Evolutionary conservation across 805 yeast genomes (phyloP), one percentile per base, ranked within the genome.

Genomic region (Yamadazyma kitorensis): DNA sequence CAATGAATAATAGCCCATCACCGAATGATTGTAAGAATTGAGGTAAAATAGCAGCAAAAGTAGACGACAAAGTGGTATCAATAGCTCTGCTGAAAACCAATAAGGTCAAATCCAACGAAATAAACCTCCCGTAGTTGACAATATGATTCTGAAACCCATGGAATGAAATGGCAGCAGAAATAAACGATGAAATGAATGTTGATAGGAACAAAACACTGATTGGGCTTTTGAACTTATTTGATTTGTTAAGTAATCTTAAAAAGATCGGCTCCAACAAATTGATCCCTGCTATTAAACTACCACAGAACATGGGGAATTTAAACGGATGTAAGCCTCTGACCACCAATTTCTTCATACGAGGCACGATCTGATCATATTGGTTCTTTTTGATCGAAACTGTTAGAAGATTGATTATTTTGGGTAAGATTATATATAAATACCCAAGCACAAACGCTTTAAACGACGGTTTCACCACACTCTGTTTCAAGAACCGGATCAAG

Each of bases 301-400:
- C 65, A 12, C 63, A 55, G 35, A 63, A 56, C 36, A 51, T 44
- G 9, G 70, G 70, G 47, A 64, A 61, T 37, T 57, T 61, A 21
- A 37, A 40, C 6, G 55, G 54, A 33, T 56, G 59, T 15, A 55
- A 39, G 5, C 63, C 68, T 15, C 42, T 48, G 13, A 34, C 20
- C 17, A 59, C 23, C 3, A 49, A 40, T 24, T 50, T 48, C 19
- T 24, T 9, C 10, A 52, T 33, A 29, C 57, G 17, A 5, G 54
- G 47, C 6, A 44, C 18, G 3, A 48, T 28, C n/a, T 41, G 40
- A 13, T 41, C 42, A 7, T 32, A 41, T 24, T 43, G 39, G 12
- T 43, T 39, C 18, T 43, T 43, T 20, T 48, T 52, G 10, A 45
- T 34, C 6, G 49, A 36, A 4, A 33, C 32, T 8, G 36, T 43